Percentiles rank a stretch among this genome's conserved stretches.
phyloP scores from a whole-genome alignment of 2,329 filamentous ascomycete genomes.

The Sporothrix pallida region DNA sequence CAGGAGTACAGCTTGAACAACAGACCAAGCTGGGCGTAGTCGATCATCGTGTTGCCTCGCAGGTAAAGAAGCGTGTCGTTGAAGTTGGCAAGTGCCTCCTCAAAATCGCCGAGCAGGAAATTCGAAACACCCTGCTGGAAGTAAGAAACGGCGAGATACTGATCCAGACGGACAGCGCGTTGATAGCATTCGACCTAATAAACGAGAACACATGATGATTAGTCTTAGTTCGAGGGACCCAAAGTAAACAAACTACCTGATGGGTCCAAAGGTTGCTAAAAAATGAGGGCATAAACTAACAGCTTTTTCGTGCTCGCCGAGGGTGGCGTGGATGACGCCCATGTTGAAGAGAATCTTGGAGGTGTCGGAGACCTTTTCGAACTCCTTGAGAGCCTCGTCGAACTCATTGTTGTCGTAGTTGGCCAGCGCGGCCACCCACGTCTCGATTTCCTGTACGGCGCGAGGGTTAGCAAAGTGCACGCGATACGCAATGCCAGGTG shows the following conservation, averaged over 20 bases:
- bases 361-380: conserved; percentile 88
- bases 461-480: conserved; percentile 4
- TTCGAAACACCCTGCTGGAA: conserved; percentile 99
- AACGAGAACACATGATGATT: conserved; percentile 28
- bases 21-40: conserved; percentile 94
- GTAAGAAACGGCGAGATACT: conserved; percentile 96
- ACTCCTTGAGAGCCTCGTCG: conserved; percentile 82
- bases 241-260: conserved; percentile 8
- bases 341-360: conserved; percentile 99
- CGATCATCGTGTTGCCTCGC: conserved; percentile 94
- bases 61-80: conserved; percentile 96
- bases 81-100: conserved; percentile 96
- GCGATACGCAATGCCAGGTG: not conserved
- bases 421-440: conserved; percentile 89
- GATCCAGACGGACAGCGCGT: conserved; percentile 84
- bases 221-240: not conserved
- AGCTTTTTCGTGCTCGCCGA: conserved; percentile 94
- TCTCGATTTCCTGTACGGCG: conserved; percentile 89
- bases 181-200: conserved; percentile 90
- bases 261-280: not conserved
- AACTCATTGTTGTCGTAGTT: conserved; percentile 98
- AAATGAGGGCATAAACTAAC: conserved; percentile 62
- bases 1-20: conserved; percentile 97
- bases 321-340: conserved; percentile 94
- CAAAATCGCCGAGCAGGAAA: conserved; percentile 94